Evolutionary conservation across 2,329 filamentous ascomycete genomes (phyloP), one percentile per base, ranked within the genome.

Genomic region (Cercospora sesami): DNA sequence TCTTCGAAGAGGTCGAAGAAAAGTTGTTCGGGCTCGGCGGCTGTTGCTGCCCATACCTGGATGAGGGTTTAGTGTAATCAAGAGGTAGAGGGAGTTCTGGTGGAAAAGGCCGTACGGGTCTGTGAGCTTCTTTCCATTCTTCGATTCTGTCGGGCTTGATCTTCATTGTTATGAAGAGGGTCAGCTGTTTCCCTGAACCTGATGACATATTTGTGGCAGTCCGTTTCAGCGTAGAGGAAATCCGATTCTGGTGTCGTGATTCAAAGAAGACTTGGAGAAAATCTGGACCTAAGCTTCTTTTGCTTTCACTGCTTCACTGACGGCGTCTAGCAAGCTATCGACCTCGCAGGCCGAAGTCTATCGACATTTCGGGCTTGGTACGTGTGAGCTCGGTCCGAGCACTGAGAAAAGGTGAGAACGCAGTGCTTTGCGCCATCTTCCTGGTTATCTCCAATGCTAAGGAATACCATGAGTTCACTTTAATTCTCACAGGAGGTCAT

Each of bases 131-230:
- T 66, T 70, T 69, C 64, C 67, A 74, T 39, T 70, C 65, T 65
- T 68, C 67, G 48, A 73, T 69, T 10, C 30, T 59, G 48, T 69
- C 51, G 12, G 70, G 70, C 36, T 73, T 58, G 69, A 74, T 67
- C 30, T 70, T 64, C 64, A 73, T 71, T 45, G 71, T 72, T 21
- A 72, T 66, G 68, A 74, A 70, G 48, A 74, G 67, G 21, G 71
- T 72, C 9, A 71, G 66, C 48, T 70, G 68, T 59, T 66, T 66
- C 31, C 23, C 57, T 7, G 60, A 45, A 6, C 26, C 33, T 9
- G 60, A 62, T 6, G 62, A 14, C 62, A 64, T 64, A 14, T 12
- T 58, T 23, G 10, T 45, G 28, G n/a, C 26, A 3, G 3, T 58
- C 3, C 26, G 16, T 14, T 33, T 16, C 48, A 4, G 14, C 21